phyloP scores from a whole-genome alignment of 2,329 filamentous ascomycete genomes.

The Fusarium euwallaceae region DNA sequence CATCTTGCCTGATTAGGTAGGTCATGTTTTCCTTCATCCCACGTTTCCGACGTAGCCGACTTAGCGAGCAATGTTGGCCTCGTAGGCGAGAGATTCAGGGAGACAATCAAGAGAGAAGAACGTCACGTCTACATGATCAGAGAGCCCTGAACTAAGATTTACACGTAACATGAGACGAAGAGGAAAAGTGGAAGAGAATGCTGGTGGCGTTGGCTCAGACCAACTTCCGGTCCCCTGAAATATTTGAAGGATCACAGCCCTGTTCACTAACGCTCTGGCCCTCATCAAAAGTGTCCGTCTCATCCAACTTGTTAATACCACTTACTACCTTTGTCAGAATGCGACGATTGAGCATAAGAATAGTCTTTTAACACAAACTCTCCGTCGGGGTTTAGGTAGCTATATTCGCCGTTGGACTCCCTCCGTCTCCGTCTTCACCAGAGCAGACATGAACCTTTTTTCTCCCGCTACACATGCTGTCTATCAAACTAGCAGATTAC shows the following conservation, averaged over 20 bases:
- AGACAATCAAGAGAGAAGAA: not conserved
- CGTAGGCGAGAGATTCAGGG: not conserved
- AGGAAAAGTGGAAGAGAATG: not conserved
- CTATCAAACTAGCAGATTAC: not conserved
- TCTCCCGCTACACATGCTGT: not conserved
- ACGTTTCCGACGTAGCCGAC: not conserved
- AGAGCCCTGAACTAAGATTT: not conserved
- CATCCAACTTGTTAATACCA: not conserved
- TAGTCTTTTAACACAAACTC: not conserved
- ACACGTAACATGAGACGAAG: not conserved
- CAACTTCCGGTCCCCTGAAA: not conserved
- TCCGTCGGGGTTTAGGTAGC: not conserved
- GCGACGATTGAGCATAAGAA: not conserved
- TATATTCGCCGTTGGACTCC: not conserved
- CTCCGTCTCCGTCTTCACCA: not conserved
- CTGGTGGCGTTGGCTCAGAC: not conserved
- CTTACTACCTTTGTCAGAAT: not conserved
- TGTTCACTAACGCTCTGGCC: not conserved
- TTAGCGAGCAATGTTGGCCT: not conserved
- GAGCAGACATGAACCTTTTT: not conserved
- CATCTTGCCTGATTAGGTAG: not conserved
- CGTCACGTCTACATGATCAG: not conserved
- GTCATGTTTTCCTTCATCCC: not conserved
- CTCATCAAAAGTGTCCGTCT: not conserved
- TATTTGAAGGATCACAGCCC: not conserved